Conservation (phyloP, 495 filamentous ascomycete species). For the Daldinia concentrica region DNA sequence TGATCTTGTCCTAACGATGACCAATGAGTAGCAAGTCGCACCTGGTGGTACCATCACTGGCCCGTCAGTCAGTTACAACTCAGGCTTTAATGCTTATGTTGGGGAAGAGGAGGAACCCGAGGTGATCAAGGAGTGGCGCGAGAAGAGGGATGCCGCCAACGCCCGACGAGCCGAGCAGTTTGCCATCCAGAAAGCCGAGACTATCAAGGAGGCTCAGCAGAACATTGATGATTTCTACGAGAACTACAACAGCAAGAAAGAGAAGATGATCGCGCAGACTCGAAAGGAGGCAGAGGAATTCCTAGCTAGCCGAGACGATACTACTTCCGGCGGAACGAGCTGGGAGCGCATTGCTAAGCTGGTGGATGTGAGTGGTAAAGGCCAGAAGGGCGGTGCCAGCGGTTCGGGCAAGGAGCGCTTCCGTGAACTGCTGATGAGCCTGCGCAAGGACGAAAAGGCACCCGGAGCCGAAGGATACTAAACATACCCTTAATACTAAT, state of each 20-base stretch:
- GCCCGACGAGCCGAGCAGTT: conserved; percentile 81
- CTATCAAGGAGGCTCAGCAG: conserved; percentile 82
- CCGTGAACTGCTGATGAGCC: conserved; percentile 85
- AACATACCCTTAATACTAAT: conserved; percentile 2
- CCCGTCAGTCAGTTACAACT: conserved; percentile 73
- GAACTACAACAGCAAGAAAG: conserved; percentile 97
- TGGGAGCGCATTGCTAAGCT: conserved; percentile 98
- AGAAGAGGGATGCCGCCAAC: conserved; percentile 79
- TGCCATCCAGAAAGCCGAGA: conserved; percentile 78
- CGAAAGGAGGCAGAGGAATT: conserved; percentile 94
- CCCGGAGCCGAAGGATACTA: conserved; percentile 79
- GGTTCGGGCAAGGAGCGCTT: conserved; percentile 95
- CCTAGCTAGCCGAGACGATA: conserved; percentile 86
- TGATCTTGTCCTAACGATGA: conserved; percentile 20
- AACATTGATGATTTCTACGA: conserved; percentile 99
- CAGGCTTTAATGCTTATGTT: conserved; percentile 64
- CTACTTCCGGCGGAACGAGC: conserved; percentile 90
- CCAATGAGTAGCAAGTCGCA: conserved; percentile 70
- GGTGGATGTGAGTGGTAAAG: conserved; percentile 96
- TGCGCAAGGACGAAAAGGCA: conserved; percentile 94
- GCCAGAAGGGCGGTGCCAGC: conserved; percentile 79
- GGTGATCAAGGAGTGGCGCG: conserved; percentile 90
- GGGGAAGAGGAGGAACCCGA: conserved; percentile 84
- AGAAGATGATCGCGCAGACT: conserved; percentile 87
- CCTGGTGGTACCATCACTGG: conserved; percentile 91